Percentiles rank a stretch among this genome's conserved stretches.
Conservation (phyloP, 805 yeast species). For the Komagataella pseudopastoris region DNA sequence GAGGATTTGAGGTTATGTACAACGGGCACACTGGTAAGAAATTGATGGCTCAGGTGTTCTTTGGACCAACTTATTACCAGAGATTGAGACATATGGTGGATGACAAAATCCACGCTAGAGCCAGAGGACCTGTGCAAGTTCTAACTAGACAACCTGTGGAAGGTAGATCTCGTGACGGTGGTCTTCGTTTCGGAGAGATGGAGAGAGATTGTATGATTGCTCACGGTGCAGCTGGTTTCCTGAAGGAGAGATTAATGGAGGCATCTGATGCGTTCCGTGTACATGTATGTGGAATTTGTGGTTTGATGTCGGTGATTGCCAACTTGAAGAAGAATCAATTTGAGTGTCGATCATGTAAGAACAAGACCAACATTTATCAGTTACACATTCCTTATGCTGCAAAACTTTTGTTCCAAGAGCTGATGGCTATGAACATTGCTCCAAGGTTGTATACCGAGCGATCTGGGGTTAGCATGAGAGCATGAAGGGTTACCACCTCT, state of each 20-base stretch:
- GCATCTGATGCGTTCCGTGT: constrained; percentile 98
- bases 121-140: constrained; percentile 97
- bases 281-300: constrained; percentile 97
- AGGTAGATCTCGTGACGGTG: constrained; percentile 99
- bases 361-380: constrained; percentile 96
- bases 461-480: constrained; percentile 14
- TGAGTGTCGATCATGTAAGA: constrained; percentile 97
- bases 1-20: constrained; percentile 98
- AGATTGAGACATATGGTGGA: constrained; percentile 99
- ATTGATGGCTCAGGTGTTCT: constrained; percentile 94
- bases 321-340: constrained; percentile 94
- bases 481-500: background rate
- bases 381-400: constrained; percentile 98
- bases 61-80: constrained; percentile 99
- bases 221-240: constrained; percentile 97
- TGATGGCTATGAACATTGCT: constrained; percentile 98
- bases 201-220: constrained; percentile 99
- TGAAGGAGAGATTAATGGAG: constrained; percentile 96
- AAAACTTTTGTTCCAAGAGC: constrained; percentile 92
- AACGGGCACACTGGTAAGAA: constrained; percentile 98
- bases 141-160: constrained; percentile 97
- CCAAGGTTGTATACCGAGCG: constrained; percentile 91
- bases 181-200: constrained; percentile 98
- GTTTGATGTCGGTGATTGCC: constrained; percentile 95
- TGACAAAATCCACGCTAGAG: constrained; percentile 97